Base-by-base conservation (phyloP, 1,284 basidiomycete species). In the Afroboletus lepidellus region DNA sequence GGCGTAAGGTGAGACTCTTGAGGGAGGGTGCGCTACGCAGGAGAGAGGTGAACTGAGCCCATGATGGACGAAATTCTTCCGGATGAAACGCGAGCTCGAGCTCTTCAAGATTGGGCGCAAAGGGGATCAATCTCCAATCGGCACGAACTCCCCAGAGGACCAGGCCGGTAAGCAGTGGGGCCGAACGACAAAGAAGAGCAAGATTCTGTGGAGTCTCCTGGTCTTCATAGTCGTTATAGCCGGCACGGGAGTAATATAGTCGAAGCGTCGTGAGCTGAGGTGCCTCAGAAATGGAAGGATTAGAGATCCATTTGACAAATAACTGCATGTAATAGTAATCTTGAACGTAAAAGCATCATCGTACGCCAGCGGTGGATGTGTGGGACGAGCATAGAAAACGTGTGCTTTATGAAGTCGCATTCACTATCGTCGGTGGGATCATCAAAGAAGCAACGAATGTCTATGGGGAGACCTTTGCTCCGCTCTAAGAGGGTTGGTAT, bases 291-390 rank as follows among this genome's bases (percentile, higher is more conserved):
- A 39, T 24, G 20, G 46, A 39, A 39, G 37, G 37, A 32, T 24
- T 7, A 18, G 46, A 48, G 11, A 32, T 37, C 8, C 20, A 27
- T 3, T 20, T 24, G 21, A 48, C 18, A 13, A 41, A 48, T n/a
- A 11, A 7, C 23, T 76, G 69, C 66, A 85, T 79, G 60, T 76
- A 73, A 3, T 61, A 61, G 60, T 80, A 84, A 27, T 68, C 59
- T 25, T 64, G 69, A 27, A 75, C 77, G 5, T n/a, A 66, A 60
- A 51, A 85, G 63, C 32, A 76, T 71, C 54, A 87, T 68, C n/a
- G 66, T 52, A 38, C 71, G 72, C 83, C 83, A 86, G 24, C 78
- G 76, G 11, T 65, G 61, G 41, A 79, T 71, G 58, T 79, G 75
- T 0, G 30, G n/a, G 20, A n/a, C 7, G 7, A 48, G 38, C 16